Evolutionary conservation across 805 yeast species (phyloP).

Genomic region (Candida verbasci): DNA sequence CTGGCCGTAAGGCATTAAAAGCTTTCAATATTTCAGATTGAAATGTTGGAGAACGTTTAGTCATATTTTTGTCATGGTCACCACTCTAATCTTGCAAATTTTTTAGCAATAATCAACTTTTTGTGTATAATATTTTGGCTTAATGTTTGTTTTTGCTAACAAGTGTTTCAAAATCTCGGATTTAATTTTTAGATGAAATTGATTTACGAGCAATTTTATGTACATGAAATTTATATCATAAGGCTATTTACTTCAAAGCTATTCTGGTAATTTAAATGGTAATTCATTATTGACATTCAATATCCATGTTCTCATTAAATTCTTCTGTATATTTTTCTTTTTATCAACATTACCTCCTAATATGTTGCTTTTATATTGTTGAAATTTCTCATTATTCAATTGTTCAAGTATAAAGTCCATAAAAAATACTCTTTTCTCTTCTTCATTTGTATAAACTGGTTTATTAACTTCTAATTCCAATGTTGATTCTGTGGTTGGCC

Average conservation of each 20-base stretch:
- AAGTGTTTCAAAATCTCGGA: too few relatives aligned
- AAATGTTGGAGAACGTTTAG: slow-evolving; percentile 1
- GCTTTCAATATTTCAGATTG: not conserved
- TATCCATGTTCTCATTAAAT: slow-evolving; percentile 64
- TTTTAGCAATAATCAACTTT: too few relatives aligned
- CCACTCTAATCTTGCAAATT: too few relatives aligned
- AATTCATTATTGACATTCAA: slow-evolving; percentile 28
- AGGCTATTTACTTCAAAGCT: too few relatives aligned
- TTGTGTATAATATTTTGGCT: too few relatives aligned
- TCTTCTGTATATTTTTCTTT: slow-evolving; percentile 53
- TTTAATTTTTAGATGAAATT: too few relatives aligned
- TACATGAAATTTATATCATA: too few relatives aligned
- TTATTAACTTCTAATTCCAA: slow-evolving; percentile 27
- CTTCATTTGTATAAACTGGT: slow-evolving; percentile 21
- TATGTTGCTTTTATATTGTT: slow-evolving; percentile 11
- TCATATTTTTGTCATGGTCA: slow-evolving; percentile 2
- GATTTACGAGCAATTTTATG: too few relatives aligned
- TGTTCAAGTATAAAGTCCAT: slow-evolving; percentile 27
- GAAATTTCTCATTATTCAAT: slow-evolving; percentile 21
- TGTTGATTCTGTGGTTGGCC: slow-evolving; percentile 41
- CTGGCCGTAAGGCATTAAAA: slow-evolving; percentile 6
- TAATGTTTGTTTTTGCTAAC: too few relatives aligned
- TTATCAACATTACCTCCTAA: slow-evolving; percentile 14
- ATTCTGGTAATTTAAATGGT: slow-evolving; percentile 15
- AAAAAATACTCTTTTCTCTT: slow-evolving; percentile 25